phyloP scores from a whole-genome alignment of 1,139 yeast species.

The Pichia sp. region DNA sequence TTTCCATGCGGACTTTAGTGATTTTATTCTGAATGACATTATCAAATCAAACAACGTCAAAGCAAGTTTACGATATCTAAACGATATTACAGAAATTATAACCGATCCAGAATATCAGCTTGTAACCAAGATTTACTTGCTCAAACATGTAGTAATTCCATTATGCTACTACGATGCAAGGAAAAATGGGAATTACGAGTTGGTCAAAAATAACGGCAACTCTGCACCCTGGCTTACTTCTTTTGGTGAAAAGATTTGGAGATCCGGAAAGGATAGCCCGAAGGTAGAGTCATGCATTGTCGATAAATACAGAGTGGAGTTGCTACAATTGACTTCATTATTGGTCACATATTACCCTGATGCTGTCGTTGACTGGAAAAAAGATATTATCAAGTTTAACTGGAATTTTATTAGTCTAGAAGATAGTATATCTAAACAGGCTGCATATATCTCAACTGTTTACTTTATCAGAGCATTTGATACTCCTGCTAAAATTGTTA shows the following conservation, averaged over 20 bases:
- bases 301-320: conserved; percentile 72
- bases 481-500: conserved; percentile 82
- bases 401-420: conserved; percentile 92
- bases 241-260: conserved; percentile 70
- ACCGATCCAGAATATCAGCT: conserved; percentile 41
- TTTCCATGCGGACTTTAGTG: conserved; percentile 48
- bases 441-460: conserved; percentile 86
- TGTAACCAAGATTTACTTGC: conserved; percentile 57
- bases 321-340: conserved; percentile 76
- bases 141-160: conserved; percentile 63
- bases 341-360: conserved; percentile 67
- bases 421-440: conserved; percentile 85
- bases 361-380: conserved; percentile 59
- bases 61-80: conserved; percentile 48
- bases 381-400: conserved; percentile 86
- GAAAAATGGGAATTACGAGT: conserved; percentile 43
- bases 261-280: conserved; percentile 40
- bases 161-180: conserved; percentile 61
- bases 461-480: conserved; percentile 85
- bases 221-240: conserved; percentile 58
- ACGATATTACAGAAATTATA: conserved; percentile 45
- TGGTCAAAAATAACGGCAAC: conserved; percentile 36
- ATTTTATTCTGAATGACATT: conserved; percentile 53
- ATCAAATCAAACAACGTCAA: conserved; percentile 48
- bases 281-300: conserved; percentile 54